Base-by-base conservation (phyloP, 345 rosid genomes). In the Hevea brasiliensis region DNA sequence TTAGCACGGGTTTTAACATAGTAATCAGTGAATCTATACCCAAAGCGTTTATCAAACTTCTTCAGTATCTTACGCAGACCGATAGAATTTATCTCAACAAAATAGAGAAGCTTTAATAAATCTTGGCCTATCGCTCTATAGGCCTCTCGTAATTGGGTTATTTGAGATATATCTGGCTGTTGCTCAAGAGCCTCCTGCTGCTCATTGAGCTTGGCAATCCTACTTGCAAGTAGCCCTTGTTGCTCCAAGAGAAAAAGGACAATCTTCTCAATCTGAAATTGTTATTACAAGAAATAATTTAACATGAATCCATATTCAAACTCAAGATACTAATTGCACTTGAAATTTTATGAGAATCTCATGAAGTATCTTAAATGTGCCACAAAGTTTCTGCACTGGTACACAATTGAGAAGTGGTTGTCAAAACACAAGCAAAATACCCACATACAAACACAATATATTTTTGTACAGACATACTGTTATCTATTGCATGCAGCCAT, bases 41-140 rank as follows among this genome's bases (percentile, higher is more conserved):
- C 97, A 83, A 96, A 90, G 55, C 98, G 89, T 83, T 96, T 96
- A 81, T 96, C 98, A 53, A 96, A 91, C 83, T 96, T 96, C 85
- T 96, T 96, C 62, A 95, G 85, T 74, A 95, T 95, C 87, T 95
- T 95, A 32, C 97, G 94, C 63, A 95, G 87, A 74, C 98, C 99
- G 74, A 89, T 77, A 14, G 99, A 97, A 57, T 95, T 95, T 62
- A 95, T 81, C 88, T 95, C 99, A 73, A 95, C 85, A 47, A 95
- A 95, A 65, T 67, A 82, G 54, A 95, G 90, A 76, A 95, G 94
- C 88, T 83, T 89, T 54, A 95, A 79, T 63, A 92, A 92, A 82
- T 91, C 97, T 53, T 51, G 79, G 75, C 94, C 99, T 67, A 79
- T 94, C 29, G 74, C 92, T 84, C 90, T 86, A 81, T 91, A 96